Evolutionary conservation across 495 filamentous ascomycete genomes (phyloP).

Genomic region (Neurospora sp.): DNA sequence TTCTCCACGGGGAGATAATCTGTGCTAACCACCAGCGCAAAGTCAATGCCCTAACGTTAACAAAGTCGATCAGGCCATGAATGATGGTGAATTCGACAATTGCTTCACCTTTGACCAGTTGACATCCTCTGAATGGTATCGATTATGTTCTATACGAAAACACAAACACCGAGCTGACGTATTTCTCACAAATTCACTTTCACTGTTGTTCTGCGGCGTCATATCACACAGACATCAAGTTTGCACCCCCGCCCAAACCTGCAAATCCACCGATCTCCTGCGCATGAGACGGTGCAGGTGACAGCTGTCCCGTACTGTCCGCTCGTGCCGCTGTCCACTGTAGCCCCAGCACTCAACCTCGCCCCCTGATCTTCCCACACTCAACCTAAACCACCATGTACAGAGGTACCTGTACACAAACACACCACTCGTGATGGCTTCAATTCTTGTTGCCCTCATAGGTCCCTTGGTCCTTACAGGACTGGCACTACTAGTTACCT

Average conservation of each 20-base stretch:
- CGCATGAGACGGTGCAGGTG: not conserved
- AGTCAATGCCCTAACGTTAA: slow-evolving; percentile 2
- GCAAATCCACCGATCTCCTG: not conserved
- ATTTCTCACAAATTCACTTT: not conserved
- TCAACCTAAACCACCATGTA: not conserved
- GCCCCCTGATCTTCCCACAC: not conserved
- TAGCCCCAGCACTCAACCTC: not conserved
- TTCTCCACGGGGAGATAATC: slow-evolving; percentile 9
- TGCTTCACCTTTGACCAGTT: not conserved
- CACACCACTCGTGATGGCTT: not conserved
- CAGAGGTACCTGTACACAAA: not conserved
- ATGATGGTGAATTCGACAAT: not conserved
- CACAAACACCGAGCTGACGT: not conserved
- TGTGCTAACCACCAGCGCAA: slow-evolving; percentile 3
- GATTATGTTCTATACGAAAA: not conserved
- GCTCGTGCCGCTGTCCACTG: not conserved
- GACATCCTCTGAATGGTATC: not conserved
- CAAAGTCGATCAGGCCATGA: slow-evolving; percentile 4
- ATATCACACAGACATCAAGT: not conserved
- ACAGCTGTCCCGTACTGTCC: not conserved
- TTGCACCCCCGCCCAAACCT: not conserved
- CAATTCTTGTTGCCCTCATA: not conserved
- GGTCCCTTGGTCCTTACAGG: not conserved
- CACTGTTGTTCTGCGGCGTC: not conserved
- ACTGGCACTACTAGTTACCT: not conserved